phyloP scores from a whole-genome alignment of 1,139 yeast genomes.

The Kodamaea suecica region DNA sequence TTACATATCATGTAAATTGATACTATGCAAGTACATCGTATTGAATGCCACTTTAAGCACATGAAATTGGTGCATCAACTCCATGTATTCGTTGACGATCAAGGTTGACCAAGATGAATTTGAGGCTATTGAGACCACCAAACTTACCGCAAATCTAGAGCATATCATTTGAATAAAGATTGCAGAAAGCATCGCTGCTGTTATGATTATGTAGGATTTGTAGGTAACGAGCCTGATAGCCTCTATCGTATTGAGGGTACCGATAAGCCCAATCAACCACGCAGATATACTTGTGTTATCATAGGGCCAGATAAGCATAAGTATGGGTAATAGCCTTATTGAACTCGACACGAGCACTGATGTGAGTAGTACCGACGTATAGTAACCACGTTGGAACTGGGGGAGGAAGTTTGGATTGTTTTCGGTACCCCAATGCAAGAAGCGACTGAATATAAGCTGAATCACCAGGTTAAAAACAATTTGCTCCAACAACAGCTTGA shows the following conservation, averaged over 20 bases:
- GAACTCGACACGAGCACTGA: constrained; percentile 75
- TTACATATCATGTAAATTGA: constrained; percentile 1
- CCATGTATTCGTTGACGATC: constrained; percentile 9
- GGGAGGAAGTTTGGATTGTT: constrained; percentile 19
- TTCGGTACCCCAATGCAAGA: constrained; percentile 29
- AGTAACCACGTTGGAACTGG: constrained; percentile 23
- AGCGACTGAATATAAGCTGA: constrained; percentile 37
- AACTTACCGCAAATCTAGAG: constrained; percentile 10
- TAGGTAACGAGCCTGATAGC: constrained; percentile 57
- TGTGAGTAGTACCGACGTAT: constrained; percentile 48
- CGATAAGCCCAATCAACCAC: constrained; percentile 57
- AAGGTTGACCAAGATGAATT: constrained; percentile 7
- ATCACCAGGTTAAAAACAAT: constrained; percentile 49
- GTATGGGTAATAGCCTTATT: constrained; percentile 82
- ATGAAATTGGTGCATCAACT: background rate
- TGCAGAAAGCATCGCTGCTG: constrained; percentile 17
- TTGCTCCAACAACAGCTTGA: constrained; percentile 61
- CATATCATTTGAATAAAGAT: constrained; percentile 8
- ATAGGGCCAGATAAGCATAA: constrained; percentile 96
- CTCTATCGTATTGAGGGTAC: constrained; percentile 62
- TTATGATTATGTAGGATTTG: constrained; percentile 37
- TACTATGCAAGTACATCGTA: background rate
- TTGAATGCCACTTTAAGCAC: background rate
- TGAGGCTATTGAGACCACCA: constrained; percentile 9
- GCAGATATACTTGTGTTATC: constrained; percentile 67